Base-by-base conservation (phyloP, 495 filamentous ascomycete genomes). In the Penicillium salamii region DNA sequence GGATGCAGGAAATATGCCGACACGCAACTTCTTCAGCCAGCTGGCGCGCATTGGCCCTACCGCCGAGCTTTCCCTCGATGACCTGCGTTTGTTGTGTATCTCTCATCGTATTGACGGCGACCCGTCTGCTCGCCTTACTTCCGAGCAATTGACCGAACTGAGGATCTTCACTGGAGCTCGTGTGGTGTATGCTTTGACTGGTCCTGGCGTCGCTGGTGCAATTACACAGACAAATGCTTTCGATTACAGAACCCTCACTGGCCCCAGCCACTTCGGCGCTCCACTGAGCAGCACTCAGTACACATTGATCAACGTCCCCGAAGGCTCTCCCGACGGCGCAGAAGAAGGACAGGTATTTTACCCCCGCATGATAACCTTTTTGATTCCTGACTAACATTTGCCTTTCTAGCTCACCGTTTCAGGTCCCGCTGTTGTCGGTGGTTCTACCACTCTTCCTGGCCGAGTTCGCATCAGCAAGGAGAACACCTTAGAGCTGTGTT, bases 161-260 rank as follows among this genome's bases (percentile, higher is more conserved):
- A 79, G 90, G 14, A 72, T 90, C 13, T 89, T 87, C 67, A 91
- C 87, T 7, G 82, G 86, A 9, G 85, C 90, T 8, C 82, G 90
- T 28, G 75, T 96, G 39, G 77, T 95, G 17, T 96, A 96, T 68
- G 90, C 90, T 1, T 75, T 97, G 23, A 88, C 90, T 37, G 84
- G 88, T 3, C 72, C 91, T 7, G 78, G 80, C 23, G 86, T 97
- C 18, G 92, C 91, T 4, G 93, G 93, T 18, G 88, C 93, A 1
- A 81, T 91, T 14, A 67, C 81, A 2, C 91, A 97, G 69, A 93
- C 89, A 9, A 81, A 86, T 50, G 76, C 90, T 26, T 92, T 89
- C 57, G 93, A 99, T 61, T 97, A 99, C 62, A 73, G 91, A 33
- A 75, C 83, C 14, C 69, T 78, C 41, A 13, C 50, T 14, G 58